Evolutionary conservation across 2,329 filamentous ascomycete species (phyloP).

Genomic region (Fusarium foetens): DNA sequence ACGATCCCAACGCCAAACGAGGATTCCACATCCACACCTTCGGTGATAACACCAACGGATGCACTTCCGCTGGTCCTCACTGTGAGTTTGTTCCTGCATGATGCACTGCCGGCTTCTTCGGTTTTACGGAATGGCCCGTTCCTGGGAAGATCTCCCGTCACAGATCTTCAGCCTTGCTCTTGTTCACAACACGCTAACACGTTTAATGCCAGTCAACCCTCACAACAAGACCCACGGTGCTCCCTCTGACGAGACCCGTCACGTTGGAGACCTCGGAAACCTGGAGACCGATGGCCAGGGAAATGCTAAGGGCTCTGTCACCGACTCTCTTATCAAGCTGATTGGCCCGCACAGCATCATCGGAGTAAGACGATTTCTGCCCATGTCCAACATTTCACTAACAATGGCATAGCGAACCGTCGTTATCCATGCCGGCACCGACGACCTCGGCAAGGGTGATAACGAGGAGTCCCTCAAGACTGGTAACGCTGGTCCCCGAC

Average conservation of each 20-base stretch:
- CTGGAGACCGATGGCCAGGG: constrained; percentile 94
- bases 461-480: constrained; percentile 98
- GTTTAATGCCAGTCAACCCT: constrained; percentile 80
- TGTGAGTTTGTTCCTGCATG: constrained; percentile 68
- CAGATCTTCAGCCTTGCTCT: background rate
- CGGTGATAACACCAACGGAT: constrained; percentile 99
- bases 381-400: background rate
- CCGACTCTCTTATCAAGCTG: constrained; percentile 90
- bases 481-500: constrained; percentile 91
- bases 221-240: constrained; percentile 91
- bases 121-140: background rate
- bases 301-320: constrained; percentile 82
- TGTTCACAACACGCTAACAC: constrained; percentile 18
- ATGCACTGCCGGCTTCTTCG: background rate
- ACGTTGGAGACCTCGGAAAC: constrained; percentile 98
- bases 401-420: constrained; percentile 78
- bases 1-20: constrained; percentile 95
- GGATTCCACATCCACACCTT: constrained; percentile 99
- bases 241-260: constrained; percentile 82
- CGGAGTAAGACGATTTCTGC: constrained; percentile 69
- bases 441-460: constrained; percentile 93
- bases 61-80: constrained; percentile 97
- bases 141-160: background rate
- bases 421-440: constrained; percentile 93
- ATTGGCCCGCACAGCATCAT: constrained; percentile 96